Conservation (phyloP, 2,329 filamentous ascomycete species). For the Ascochyta clinopodiicola region DNA sequence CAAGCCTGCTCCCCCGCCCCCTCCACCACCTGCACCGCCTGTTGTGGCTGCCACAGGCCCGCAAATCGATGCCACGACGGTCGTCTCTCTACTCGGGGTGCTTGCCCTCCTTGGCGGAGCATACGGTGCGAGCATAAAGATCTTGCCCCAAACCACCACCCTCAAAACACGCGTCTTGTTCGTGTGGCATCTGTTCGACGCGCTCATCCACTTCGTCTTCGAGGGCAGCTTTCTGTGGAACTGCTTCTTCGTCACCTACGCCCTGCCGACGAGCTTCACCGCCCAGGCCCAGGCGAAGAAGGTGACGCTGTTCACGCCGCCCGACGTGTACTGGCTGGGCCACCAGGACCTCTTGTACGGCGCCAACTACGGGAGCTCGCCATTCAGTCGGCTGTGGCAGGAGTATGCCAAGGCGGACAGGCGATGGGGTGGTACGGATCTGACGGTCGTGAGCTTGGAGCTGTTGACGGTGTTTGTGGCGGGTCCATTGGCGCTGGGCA, state of each 20-base stretch:
- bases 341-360: constrained; percentile 64
- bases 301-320: constrained; percentile 52
- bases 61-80: constrained; percentile 57
- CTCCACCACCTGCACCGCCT: constrained; percentile 64
- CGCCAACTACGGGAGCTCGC: constrained; percentile 61
- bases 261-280: constrained; percentile 50
- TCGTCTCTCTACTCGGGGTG: constrained; percentile 62
- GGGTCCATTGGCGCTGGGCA: constrained; percentile 63
- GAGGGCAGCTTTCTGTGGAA: constrained; percentile 93
- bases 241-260: constrained; percentile 78
- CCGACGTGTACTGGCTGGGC: constrained; percentile 61
- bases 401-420: constrained; percentile 70
- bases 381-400: constrained; percentile 65
- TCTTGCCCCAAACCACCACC: constrained; percentile 62
- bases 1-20: constrained; percentile 56
- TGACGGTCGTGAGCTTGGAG: constrained; percentile 66
- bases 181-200: constrained; percentile 94
- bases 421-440: constrained; percentile 65
- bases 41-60: constrained; percentile 59
- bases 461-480: constrained; percentile 66
- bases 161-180: constrained; percentile 76
- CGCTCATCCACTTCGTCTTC: constrained; percentile 87
- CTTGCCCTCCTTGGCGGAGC: constrained; percentile 62
- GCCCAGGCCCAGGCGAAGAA: constrained; percentile 34
- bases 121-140: constrained; percentile 55